Conservation (phyloP, 1,139 yeast genomes). For the Wickerhamiella infanticola region DNA sequence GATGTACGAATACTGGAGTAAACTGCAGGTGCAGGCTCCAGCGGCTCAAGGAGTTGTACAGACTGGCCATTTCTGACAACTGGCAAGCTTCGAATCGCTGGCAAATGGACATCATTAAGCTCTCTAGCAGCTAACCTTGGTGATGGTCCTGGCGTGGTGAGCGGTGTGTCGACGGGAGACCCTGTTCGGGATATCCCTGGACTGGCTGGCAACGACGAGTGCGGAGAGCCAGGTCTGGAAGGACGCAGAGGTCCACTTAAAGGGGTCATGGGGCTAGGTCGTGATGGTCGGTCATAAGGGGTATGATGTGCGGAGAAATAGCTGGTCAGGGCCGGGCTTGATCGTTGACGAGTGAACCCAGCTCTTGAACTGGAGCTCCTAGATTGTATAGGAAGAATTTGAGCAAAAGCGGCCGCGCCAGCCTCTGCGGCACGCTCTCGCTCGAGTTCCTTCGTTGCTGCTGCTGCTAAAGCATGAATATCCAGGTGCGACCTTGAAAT, state of each 20-base stretch:
- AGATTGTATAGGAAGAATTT: background rate
- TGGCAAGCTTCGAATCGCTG: constrained; percentile 21
- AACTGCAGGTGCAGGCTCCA: constrained; percentile 7
- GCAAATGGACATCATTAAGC: constrained; percentile 22
- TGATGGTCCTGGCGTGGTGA: constrained; percentile 45
- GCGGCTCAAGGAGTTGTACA: constrained; percentile 3
- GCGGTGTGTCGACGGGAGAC: constrained; percentile 39
- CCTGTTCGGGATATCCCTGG: constrained; percentile 27
- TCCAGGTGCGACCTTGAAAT: constrained; percentile 29
- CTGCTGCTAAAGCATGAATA: constrained; percentile 63
- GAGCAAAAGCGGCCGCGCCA: background rate
- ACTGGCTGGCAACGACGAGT: constrained; percentile 48
- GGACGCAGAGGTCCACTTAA: constrained; percentile 33
- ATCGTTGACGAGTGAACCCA: constrained; percentile 10
- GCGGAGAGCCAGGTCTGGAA: constrained; percentile 70
- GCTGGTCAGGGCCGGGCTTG: constrained; percentile 11
- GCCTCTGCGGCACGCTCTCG: constrained; percentile 24
- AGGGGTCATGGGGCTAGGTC: constrained; percentile 39
- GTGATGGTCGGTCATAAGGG: constrained; percentile 16
- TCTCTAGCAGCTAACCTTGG: constrained; percentile 33
- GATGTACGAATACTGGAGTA: constrained; percentile 7
- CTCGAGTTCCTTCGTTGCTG: constrained; percentile 66
- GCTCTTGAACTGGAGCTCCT: background rate
- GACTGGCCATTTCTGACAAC: background rate
- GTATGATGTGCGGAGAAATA: constrained; percentile 10